Conservation (phyloP, 331 rosid species). For the Stylosanthes scabra region DNA sequence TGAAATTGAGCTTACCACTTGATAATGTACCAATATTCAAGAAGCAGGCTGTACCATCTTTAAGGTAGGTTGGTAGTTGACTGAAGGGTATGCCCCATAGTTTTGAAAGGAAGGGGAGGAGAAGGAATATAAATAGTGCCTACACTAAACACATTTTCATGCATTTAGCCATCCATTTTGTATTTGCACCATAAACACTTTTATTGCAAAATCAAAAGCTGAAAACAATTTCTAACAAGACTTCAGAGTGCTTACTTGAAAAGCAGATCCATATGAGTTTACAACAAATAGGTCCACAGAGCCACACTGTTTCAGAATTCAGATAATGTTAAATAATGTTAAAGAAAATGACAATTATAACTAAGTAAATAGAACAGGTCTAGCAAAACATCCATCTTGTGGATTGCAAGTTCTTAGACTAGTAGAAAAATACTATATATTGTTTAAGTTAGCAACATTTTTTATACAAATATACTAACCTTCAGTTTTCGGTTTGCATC, state of each 20-base stretch:
- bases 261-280: conserved; percentile 91
- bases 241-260: conserved; percentile 67
- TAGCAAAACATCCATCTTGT: conserved; percentile 2
- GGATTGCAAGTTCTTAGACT: conserved; percentile 23
- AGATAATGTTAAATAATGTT: conserved; percentile 29
- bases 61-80: conserved; percentile 84
- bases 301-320: conserved; percentile 67
- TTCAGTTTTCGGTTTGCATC: conserved; percentile 65
- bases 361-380: conserved; percentile 17
- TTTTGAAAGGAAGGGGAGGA: conserved; percentile 84
- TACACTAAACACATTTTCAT: conserved; percentile 47
- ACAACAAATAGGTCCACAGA: conserved; percentile 85
- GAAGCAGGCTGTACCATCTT: conserved; percentile 93
- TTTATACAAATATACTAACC: conserved; percentile 60
- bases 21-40: conserved; percentile 71
- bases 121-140: conserved; percentile 82
- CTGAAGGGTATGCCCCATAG: conserved; percentile 91
- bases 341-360: neutral
- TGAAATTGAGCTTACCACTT: conserved; percentile 56
- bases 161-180: conserved; percentile 31
- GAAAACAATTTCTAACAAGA: conserved; percentile 8
- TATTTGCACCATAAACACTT: neutral
- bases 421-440: no score
- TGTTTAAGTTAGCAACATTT: no score
- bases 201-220: conserved; percentile 12